Conservation (phyloP, 441 rosid genomes). For the Corymbia calophylla region DNA sequence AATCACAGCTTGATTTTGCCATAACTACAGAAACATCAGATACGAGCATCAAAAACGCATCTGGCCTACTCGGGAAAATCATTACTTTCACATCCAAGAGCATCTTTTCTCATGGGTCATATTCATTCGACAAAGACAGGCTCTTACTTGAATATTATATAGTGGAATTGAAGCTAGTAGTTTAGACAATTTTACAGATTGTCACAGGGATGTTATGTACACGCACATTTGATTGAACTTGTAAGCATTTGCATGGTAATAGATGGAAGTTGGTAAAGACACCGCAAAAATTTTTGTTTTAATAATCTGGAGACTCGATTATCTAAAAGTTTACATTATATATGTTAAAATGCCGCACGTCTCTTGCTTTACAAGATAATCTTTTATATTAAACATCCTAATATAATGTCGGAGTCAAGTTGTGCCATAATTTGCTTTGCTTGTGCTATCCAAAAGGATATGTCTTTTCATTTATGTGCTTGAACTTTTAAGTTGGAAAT, state of each 20-base stretch:
- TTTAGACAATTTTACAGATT: not conserved
- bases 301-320: not conserved
- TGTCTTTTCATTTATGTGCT: not conserved
- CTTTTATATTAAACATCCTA: not conserved
- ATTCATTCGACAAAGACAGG: not conserved
- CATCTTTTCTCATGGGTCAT: not conserved
- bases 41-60: not conserved
- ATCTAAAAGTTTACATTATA: fast-evolving
- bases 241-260: fast-evolving
- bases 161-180: not conserved
- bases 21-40: not conserved
- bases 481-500: not conserved
- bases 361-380: not conserved
- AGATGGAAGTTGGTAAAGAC: too few species aligned
- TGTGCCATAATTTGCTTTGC: fast-evolving
- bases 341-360: not conserved
- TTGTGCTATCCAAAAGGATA: fast-evolving
- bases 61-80: not conserved
- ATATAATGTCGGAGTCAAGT: fast-evolving
- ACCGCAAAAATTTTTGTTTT: not conserved
- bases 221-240: not conserved
- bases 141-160: not conserved
- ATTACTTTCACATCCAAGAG: not conserved
- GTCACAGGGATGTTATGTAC: not conserved
- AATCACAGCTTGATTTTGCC: not conserved